Base-by-base conservation (phyloP, 2,329 filamentous ascomycete genomes). In the Cryphonectria naterciae region DNA sequence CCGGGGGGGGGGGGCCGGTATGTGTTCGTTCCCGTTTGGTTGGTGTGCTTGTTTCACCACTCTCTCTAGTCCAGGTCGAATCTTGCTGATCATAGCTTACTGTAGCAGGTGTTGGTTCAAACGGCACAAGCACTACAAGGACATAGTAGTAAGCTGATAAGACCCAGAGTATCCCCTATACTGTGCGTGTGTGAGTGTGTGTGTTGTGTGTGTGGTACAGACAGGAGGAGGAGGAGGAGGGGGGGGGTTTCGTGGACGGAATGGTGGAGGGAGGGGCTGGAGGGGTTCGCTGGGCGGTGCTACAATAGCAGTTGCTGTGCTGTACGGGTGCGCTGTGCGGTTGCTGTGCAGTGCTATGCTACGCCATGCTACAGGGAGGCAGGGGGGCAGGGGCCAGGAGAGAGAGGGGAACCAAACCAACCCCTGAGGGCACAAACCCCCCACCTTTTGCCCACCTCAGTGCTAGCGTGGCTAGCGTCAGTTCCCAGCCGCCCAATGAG, bases 401-500 rank as follows among this genome's bases (percentile, higher is more conserved):
- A n/a, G n/a, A 17, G 4, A 5, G 43, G 39, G 39, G 2, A 41
- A 41, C 46, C 19, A 39, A n/a, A n/a, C n/a, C n/a, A 39, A 1
- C 46, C 46, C 46, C 46, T 49, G 46, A 22, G 19, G 19, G 17
- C 6, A 19, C 39, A 22, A n/a, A n/a, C n/a, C n/a, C 46, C 43
- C 56, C 56, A 28, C 56, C 56, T 10, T n/a, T 4, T 60, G 25
- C 61, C 65, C 32, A 19, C 15, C 22, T 28, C 28, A n/a, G 32
- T 43, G 32, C 46, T 60, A 46, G 65, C 65, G 39, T 49, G 46
- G 46, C 46, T 49, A 49, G 46, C 54, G 22, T 41, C 6, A 43
- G 37, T 15, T 13, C 25, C 37, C n/a, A 61, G 13, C 25, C 3
- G 65, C n/a, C 66, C 66, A 68, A 68, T 68, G 56, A 68, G 28